Evolutionary conservation across 164 flowering plant species (phyloP).

Genomic region (Vitis rotundifolia): DNA sequence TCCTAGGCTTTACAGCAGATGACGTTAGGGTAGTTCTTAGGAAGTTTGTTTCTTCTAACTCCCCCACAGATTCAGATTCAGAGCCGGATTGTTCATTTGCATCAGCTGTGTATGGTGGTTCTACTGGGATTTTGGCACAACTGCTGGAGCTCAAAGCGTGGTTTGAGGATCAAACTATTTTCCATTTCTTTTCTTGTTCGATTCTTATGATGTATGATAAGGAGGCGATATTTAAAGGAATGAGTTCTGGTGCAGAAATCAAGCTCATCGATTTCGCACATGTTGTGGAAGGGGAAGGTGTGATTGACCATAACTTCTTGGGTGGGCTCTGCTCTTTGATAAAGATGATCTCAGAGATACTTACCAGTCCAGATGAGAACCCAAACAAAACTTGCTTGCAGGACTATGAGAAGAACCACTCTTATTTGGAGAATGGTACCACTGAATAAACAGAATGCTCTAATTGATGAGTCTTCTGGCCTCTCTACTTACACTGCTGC

Average conservation of each 20-base stretch:
- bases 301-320: conserved; percentile 90
- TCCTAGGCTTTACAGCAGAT: conserved; percentile 32
- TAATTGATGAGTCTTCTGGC: too few species aligned
- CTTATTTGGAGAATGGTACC: too few species aligned
- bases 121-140: conserved; percentile 72
- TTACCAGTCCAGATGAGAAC: conserved; percentile 25
- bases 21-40: conserved; percentile 53
- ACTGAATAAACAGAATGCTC: too few species aligned
- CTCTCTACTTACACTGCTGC: too few species aligned
- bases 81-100: conserved; percentile 66
- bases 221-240: conserved; percentile 33
- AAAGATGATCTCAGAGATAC: conserved; percentile 66
- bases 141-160: conserved; percentile 76
- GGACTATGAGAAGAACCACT: too few species aligned
- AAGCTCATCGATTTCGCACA: conserved; percentile 95
- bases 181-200: conserved; percentile 77
- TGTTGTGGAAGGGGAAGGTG: conserved; percentile 65
- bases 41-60: conserved; percentile 76
- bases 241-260: conserved; percentile 35
- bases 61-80: conserved; percentile 17
- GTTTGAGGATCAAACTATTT: conserved; percentile 86
- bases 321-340: conserved; percentile 94
- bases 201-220: conserved; percentile 68
- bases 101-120: conserved; percentile 63
- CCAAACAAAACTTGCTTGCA: not conserved